Conservation (phyloP, 1,284 basidiomycete species). For the Trichosporon sp. region DNA sequence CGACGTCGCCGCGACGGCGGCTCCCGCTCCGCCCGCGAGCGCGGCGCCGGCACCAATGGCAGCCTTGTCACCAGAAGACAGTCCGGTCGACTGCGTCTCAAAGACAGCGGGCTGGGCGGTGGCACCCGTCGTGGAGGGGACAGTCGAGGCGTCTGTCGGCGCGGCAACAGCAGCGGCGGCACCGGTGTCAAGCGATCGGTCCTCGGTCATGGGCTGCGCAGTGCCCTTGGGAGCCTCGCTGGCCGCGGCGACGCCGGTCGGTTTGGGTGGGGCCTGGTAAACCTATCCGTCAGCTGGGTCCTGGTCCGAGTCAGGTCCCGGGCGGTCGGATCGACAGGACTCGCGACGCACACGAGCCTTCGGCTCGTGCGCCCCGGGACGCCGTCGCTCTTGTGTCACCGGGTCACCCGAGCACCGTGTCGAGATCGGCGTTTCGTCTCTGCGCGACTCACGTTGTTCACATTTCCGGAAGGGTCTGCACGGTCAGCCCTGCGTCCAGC, state of each 20-base stretch:
- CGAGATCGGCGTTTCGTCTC: background rate
- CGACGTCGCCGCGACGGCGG: background rate
- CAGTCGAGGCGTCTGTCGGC: background rate
- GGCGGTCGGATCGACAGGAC: background rate
- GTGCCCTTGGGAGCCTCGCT: background rate
- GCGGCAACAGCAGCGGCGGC: no score
- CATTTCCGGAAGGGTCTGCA: slow-evolving; percentile 48
- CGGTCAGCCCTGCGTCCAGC: background rate
- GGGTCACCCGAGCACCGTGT: slow-evolving; percentile 3
- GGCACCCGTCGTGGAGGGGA: background rate
- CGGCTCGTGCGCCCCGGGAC: slow-evolving; percentile 5
- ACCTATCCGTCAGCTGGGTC: background rate
- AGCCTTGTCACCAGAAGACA: background rate
- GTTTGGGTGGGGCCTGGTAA: slow-evolving; percentile 12
- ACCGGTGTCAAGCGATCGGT: background rate
- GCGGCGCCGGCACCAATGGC: slow-evolving; percentile 6
- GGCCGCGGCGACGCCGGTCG: slow-evolving; percentile 7
- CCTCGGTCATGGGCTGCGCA: background rate
- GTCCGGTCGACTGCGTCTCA: background rate
- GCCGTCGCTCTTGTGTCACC: slow-evolving; percentile 1
- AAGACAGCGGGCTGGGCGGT: background rate
- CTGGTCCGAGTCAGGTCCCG: background rate
- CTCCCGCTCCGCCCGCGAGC: slow-evolving; percentile 6
- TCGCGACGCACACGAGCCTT: background rate
- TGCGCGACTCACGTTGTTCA: slow-evolving; percentile 45